Evolutionary conservation across 768 basidiomycete species (phyloP), one percentile per base, ranked within the genome.

Genomic region (Trametes maxima): DNA sequence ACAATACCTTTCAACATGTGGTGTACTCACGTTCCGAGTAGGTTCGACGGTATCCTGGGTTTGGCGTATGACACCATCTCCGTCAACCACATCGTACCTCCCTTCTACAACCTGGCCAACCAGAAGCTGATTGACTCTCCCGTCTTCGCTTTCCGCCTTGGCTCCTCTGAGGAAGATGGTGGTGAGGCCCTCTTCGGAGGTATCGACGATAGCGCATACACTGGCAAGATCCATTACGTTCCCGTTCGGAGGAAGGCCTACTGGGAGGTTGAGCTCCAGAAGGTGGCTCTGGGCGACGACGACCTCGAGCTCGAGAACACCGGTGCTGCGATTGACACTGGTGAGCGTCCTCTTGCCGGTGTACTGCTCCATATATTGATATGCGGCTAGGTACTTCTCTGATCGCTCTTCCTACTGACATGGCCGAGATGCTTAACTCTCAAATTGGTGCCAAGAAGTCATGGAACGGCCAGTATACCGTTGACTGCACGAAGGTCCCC

Each of bases 361-460:
- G 13, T 35, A 44, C 2, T 28, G 46, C 22, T 1, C 14, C 6
- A 44, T 13, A 16, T 56, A 33, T 17, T 48, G 39, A 6, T 13
- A 59, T 36, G 22, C 7, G 53, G 8, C 21, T 70, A 88, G 94
- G 95, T 56, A 98, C 97, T 42, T 95, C 94, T 7, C 81, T 98
- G 62, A 98, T 98, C 68, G 96, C 90, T 50, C 80, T 96, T 51
- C 96, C 96, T 52, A 87, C 88, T 59, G 96, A 98, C 70, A 83
- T 98, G 55, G 95, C 97, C 54, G 97, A 99, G 80, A 93, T 99
- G 93, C 80, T 99, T 69, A 98, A 99, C 77, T 80, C 89, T 35
- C 87, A 90, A 74, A 97, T 99, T 54, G 97, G 97, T 60, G 96
- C 96, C 14, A 90, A 84, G 78, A 93, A 89, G 71, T 85, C 88